Percentiles rank a stretch among this genome's conserved stretches.
Conservation (phyloP, 306 rosid genomes). For the Lathyrus aphaca region DNA sequence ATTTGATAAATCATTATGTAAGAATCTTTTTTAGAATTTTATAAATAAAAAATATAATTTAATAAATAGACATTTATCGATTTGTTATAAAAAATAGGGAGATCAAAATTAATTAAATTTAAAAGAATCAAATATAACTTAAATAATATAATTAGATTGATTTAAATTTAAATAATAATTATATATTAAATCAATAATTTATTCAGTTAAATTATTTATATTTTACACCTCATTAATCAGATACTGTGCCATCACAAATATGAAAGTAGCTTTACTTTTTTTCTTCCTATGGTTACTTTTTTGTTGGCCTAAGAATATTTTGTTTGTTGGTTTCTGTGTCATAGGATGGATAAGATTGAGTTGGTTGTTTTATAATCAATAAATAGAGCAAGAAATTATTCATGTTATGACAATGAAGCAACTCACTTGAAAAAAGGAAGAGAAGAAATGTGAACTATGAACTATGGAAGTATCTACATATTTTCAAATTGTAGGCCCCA, state of each 20-base stretch:
- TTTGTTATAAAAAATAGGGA: too few species aligned
- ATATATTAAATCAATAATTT: too few species aligned
- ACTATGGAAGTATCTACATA: constrained; percentile 22
- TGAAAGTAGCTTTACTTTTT: constrained; percentile 22
- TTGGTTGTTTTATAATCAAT: background rate
- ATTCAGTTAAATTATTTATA: too few species aligned
- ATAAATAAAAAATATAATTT: too few species aligned
- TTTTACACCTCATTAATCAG: too few species aligned
- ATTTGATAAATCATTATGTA: too few species aligned
- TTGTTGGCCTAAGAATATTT: background rate
- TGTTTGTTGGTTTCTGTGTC: background rate
- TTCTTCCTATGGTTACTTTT: background rate
- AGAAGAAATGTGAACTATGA: constrained; percentile 34
- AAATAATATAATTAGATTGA: too few species aligned
- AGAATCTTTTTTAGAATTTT: too few species aligned
- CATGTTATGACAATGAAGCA: constrained; percentile 54
- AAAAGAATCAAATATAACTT: too few species aligned
- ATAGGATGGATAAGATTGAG: background rate
- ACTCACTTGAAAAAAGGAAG: constrained; percentile 33
- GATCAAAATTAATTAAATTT: too few species aligned
- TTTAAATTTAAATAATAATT: too few species aligned
- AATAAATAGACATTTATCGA: too few species aligned
- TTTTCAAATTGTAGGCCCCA: constrained; percentile 41
- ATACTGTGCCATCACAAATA: background rate
- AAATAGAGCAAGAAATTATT: constrained; percentile 7